phyloP scores from a whole-genome alignment of 371 early-diverging fungal genomes.

The Mortierella sp. region DNA sequence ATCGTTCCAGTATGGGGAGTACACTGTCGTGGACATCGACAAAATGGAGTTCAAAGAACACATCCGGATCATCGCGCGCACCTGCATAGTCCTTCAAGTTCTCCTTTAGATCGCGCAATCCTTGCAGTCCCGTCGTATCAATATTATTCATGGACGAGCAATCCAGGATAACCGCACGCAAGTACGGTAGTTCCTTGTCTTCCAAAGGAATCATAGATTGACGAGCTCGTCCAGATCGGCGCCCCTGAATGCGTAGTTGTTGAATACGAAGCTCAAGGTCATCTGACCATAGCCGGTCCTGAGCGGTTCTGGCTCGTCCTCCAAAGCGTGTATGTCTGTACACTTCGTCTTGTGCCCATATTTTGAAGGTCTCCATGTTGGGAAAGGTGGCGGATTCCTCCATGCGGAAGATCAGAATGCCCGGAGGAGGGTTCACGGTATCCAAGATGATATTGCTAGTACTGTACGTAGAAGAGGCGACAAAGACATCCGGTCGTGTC shows the following conservation, averaged over 20 bases:
- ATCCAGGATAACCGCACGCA: slow-evolving; percentile 36
- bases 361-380: slow-evolving; percentile 56
- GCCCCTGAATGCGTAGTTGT: slow-evolving; percentile 10
- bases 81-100: slow-evolving; percentile 24
- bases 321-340: slow-evolving; percentile 25
- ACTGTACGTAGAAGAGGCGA: slow-evolving; percentile 1
- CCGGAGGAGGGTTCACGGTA: slow-evolving; percentile 37
- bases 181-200: slow-evolving; percentile 16
- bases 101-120: slow-evolving; percentile 9
- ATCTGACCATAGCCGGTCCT: slow-evolving; percentile 43
- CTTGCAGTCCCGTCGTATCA: slow-evolving; percentile 33
- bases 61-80: slow-evolving; percentile 13
- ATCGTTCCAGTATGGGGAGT: slow-evolving; percentile 20
- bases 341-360: slow-evolving; percentile 22
- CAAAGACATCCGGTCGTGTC: slow-evolving; percentile 29
- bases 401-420: slow-evolving; percentile 57
- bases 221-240: neutral
- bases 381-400: slow-evolving; percentile 65
- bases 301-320: slow-evolving; percentile 7
- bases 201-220: neutral
- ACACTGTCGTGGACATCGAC: slow-evolving; percentile 27
- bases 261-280: slow-evolving; percentile 29
- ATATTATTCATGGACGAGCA: slow-evolving; percentile 34
- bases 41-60: slow-evolving; percentile 42
- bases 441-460: slow-evolving; percentile 7